Base-by-base conservation (phyloP, 2,329 filamentous ascomycete genomes). In the Biscogniauxia sp. region DNA sequence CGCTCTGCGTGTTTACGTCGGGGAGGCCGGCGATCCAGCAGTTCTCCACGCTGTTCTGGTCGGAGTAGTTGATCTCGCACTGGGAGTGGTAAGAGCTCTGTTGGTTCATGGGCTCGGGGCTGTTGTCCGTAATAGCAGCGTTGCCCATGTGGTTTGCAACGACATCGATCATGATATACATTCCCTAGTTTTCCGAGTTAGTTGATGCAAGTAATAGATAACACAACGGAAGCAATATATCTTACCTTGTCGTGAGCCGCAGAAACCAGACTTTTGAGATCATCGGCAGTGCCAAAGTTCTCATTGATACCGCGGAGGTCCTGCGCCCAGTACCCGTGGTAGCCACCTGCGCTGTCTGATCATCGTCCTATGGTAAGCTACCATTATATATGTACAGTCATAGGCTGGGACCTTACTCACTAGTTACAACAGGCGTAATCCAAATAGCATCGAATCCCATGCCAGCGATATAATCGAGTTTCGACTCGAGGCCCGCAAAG, bases 11-110 rank as follows among this genome's bases (percentile, higher is more conserved):
- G 59, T 84, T 76, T 13, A 90, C 72, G 64, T 91, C 88, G 0
- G 87, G 85, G 0, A 91, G 81, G 0, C 80, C 77, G n/a, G 84
- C 80, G 17, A 77, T 79, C 80, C 82, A 83, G 76, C 87, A 89
- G 60, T 74, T 66, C 64, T 81, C 77, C 61, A 80, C 70, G 64
- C 76, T 74, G 52, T 71, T 76, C 64, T 84, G 77, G 69, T 87
- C 74, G 45, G 72, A 69, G 73, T 86, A 88, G 71, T 88, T 70
- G 61, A 80, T 79, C 56, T 85, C 68, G 73, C 88, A 90, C 68
- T 81, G 83, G 1, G 80, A 52, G 69, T 91, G 87, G 74, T 84
- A 91, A 66, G 87, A 87, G 23, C 78, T 79, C 19, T 78, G 61
- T 26, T 82, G 74, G 71, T 88, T 81, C 53, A 83, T 75, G 0